Evolutionary conservation across 331 rosid species (phyloP).

Genomic region (Acacia concinna): DNA sequence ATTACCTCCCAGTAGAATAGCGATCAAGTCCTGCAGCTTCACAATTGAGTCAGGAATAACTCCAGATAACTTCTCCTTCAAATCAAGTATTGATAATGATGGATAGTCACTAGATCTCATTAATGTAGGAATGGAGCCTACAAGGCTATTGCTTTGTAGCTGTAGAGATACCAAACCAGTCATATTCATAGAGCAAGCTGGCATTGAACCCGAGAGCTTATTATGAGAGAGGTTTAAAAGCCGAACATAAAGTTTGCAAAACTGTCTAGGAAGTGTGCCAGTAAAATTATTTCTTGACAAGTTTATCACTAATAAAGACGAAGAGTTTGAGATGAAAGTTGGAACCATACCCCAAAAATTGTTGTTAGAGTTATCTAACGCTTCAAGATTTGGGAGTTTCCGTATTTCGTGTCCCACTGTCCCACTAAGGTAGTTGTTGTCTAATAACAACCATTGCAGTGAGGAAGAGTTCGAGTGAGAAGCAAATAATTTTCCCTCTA

Average conservation of each 20-base stretch:
- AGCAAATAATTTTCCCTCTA: neutral
- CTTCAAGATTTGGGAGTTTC: neutral
- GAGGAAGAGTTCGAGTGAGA: neutral
- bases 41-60: neutral
- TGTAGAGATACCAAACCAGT: neutral
- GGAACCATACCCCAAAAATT: neutral
- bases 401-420: neutral
- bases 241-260: neutral
- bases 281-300: neutral
- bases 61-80: neutral
- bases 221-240: neutral
- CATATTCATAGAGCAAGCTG: neutral
- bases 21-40: neutral
- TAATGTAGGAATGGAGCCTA: neutral
- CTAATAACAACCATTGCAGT: neutral
- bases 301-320: neutral
- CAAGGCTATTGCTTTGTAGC: neutral
- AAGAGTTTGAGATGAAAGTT: neutral
- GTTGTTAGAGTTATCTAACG: neutral
- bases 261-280: neutral
- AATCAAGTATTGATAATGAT: neutral
- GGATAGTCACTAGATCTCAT: neutral
- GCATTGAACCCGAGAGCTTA: neutral
- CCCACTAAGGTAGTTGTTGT: neutral
- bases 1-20: neutral